These are phyloP conservation scores for Warburgia ugandensis DNA, from an alignment of 164 flowering plant genomes.

Conservation along the genomic window DNA sequence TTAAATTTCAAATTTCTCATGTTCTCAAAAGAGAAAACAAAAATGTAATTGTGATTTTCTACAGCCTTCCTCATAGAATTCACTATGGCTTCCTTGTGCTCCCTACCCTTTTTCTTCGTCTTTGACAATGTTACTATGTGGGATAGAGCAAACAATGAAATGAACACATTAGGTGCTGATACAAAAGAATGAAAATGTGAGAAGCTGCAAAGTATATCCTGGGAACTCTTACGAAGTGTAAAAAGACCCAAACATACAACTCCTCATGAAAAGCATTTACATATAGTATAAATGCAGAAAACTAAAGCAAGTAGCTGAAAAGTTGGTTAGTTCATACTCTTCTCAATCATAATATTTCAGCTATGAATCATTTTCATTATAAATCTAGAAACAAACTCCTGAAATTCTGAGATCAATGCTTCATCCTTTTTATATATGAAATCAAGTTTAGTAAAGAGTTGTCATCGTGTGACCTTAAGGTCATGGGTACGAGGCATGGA, in stretches of 20 bases:
- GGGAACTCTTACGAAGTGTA: background rate
- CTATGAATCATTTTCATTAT: too few relatives aligned
- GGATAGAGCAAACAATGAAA: background rate
- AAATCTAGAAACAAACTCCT: too few relatives aligned
- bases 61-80: conserved; percentile 59
- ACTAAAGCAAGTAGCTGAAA: too few relatives aligned
- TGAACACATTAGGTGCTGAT: background rate
- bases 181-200: background rate
- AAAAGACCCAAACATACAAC: background rate
- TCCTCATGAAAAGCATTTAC: too few relatives aligned
- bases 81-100: conserved; percentile 65
- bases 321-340: too few relatives aligned
- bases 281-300: too few relatives aligned
- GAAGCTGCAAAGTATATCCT: background rate
- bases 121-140: conserved; percentile 74
- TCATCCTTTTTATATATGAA: too few relatives aligned
- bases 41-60: conserved; percentile 49
- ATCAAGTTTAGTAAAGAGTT: too few relatives aligned
- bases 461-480: too few relatives aligned
- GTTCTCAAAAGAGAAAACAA: conserved; percentile 76
- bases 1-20: conserved; percentile 92
- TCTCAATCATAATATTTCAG: too few relatives aligned
- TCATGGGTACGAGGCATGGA: too few relatives aligned
- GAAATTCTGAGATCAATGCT: too few relatives aligned
- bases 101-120: conserved; percentile 92